Conservation (phyloP, 2,329 filamentous ascomycete genomes). For the Claviceps citrina region DNA sequence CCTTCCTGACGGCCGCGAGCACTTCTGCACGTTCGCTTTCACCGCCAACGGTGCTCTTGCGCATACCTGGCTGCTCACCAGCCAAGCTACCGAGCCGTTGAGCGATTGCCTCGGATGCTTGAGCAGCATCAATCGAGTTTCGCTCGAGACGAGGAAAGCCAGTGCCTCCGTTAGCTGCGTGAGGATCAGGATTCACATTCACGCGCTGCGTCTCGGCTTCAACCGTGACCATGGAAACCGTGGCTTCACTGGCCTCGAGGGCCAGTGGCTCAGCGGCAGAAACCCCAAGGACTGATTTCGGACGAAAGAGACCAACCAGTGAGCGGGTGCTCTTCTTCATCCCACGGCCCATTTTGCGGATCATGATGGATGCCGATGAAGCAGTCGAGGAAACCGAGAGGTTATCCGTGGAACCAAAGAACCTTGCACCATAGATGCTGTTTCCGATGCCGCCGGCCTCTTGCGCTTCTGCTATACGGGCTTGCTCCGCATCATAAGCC, state of each 20-base stretch:
- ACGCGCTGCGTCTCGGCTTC: conserved; percentile 81
- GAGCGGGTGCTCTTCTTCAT: conserved; percentile 89
- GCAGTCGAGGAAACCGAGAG: conserved; percentile 81
- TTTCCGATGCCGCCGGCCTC: conserved; percentile 84
- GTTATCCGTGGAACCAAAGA: conserved; percentile 91
- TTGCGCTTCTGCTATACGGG: conserved; percentile 78
- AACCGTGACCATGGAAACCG: conserved; percentile 88
- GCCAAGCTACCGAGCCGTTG: conserved; percentile 41
- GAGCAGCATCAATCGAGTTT: conserved; percentile 58
- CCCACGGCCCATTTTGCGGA: conserved; percentile 97
- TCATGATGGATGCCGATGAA: conserved; percentile 82
- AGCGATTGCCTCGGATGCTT: conserved; percentile 26
- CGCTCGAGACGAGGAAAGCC: conserved; percentile 74
- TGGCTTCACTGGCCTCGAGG: conserved; percentile 56
- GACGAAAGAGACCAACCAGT: conserved; percentile 83
- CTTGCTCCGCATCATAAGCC: conserved; percentile 73
- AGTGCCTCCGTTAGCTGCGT: conserved; percentile 53
- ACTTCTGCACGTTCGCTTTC: conserved; percentile 85
- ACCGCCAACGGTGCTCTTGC: conserved; percentile 82
- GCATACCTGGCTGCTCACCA: conserved; percentile 45
- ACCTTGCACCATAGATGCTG: conserved; percentile 78
- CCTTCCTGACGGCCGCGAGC: conserved; percentile 81
- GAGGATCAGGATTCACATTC: conserved; percentile 57
- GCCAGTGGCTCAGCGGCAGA: conserved; percentile 53
- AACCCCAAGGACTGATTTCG: conserved; percentile 76